Percentiles rank a stretch among this genome's conserved stretches.
Evolutionary conservation across 1,284 basidiomycete species (phyloP).

Genomic region (Exobasidium cylindrosporum): DNA sequence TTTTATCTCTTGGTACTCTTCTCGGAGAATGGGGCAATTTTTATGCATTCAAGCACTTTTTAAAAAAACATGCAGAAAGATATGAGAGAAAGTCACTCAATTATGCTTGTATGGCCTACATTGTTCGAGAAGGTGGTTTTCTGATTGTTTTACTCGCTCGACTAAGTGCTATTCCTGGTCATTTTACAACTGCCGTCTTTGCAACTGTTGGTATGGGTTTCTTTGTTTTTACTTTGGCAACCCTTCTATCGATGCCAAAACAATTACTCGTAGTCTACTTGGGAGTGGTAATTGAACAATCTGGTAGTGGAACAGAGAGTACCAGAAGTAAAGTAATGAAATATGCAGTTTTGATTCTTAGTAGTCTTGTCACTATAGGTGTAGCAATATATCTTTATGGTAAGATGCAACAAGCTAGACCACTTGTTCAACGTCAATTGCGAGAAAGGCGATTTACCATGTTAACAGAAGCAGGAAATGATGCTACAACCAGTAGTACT

Average conservation of each 20-base stretch:
- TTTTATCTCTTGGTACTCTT: constrained; percentile 39
- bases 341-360: constrained; percentile 47
- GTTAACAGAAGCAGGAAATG: constrained; percentile 18
- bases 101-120: constrained; percentile 73
- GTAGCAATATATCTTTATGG: constrained; percentile 80
- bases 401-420: constrained; percentile 72
- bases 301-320: constrained; percentile 29
- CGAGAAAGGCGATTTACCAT: constrained; percentile 65
- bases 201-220: constrained; percentile 69
- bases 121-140: constrained; percentile 76
- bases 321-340: constrained; percentile 50
- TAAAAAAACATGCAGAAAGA: constrained; percentile 67
- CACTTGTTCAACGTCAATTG: constrained; percentile 62
- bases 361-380: constrained; percentile 65
- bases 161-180: constrained; percentile 74
- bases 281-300: constrained; percentile 48
- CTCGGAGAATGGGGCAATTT: constrained; percentile 50
- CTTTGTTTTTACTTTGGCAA: constrained; percentile 68
- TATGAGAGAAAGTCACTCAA: constrained; percentile 68
- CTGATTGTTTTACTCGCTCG: constrained; percentile 68
- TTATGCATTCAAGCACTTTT: constrained; percentile 65
- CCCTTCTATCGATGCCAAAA: constrained; percentile 73
- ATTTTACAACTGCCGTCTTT: constrained; percentile 67
- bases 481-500: neutral
- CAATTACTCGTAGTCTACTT: constrained; percentile 56